Evolutionary conservation across 495 filamentous ascomycete genomes (phyloP).

Genomic region (Aspergillus cavernicola): DNA sequence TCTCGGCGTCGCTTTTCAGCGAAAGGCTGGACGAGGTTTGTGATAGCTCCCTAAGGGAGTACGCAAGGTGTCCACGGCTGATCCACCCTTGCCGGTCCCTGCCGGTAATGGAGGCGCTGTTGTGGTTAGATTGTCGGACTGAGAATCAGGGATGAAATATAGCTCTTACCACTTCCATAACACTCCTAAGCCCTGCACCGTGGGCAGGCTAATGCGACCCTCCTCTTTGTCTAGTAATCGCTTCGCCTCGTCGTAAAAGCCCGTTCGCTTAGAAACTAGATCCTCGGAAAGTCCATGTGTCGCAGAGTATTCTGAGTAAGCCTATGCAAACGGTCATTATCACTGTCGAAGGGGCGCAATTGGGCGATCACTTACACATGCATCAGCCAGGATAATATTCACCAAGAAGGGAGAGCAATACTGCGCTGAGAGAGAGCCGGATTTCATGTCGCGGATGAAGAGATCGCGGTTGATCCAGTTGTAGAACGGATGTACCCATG

Average conservation of each 20-base stretch:
- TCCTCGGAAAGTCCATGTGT: slow-evolving; percentile 18
- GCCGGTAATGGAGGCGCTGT: slow-evolving; percentile 29
- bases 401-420: slow-evolving; percentile 45
- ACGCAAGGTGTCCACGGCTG: slow-evolving; percentile 25
- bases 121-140: not conserved
- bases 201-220: slow-evolving; percentile 24
- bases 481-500: slow-evolving; percentile 39
- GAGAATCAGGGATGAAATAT: not conserved
- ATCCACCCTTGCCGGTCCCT: slow-evolving; percentile 33
- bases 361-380: slow-evolving; percentile 23
- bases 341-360: not conserved
- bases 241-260: slow-evolving; percentile 30
- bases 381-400: slow-evolving; percentile 38
- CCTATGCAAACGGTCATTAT: slow-evolving; percentile 4
- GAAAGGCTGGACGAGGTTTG: slow-evolving; percentile 8
- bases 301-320: slow-evolving; percentile 23
- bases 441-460: slow-evolving; percentile 38
- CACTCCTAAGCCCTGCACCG: slow-evolving; percentile 25
- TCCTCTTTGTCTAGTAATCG: slow-evolving; percentile 26
- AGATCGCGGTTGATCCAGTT: slow-evolving; percentile 37
- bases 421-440: slow-evolving; percentile 14
- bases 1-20: slow-evolving; percentile 17
- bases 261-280: slow-evolving; percentile 13
- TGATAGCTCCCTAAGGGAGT: slow-evolving; percentile 20
- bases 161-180: slow-evolving; percentile 25